Evolutionary conservation across 192 early-diverging fungal species (phyloP), one percentile per base, ranked within the genome.

Genomic region (Chytriomyces sp.): DNA sequence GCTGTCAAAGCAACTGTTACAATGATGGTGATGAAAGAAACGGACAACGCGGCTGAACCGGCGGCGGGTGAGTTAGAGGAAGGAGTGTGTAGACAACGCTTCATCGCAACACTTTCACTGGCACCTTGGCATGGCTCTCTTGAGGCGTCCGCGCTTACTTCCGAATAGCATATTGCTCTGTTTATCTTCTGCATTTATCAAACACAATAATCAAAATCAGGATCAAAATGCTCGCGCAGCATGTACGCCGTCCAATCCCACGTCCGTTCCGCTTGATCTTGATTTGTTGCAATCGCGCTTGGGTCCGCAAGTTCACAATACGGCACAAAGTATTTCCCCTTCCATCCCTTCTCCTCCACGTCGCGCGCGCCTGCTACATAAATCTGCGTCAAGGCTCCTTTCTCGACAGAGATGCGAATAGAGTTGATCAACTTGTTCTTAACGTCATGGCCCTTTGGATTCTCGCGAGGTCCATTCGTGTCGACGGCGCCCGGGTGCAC

Each of bases 401-500:
- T 52, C 14, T 78, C 75, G 10, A 74, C 31, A 31, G 40, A 30
- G 26, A 75, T 80, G 68, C 66, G 37, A 63, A 78, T 37, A 75
- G 55, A 2, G 33, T 28, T n/a, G n/a, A 60, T 5, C 19, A 41
- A 5, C 12, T 28, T 59, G 36, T 14, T 5, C 40, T 28, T 56
- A 5, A 31, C 28, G 12, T 25, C 31, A n/a, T 39, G 37, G 7
- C 32, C 34, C 22, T 10, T 36, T 14, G 22, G 25, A 58, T 58
- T 69, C 5, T 30, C 25, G 31, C 32, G 8, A 19, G 31, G 12
- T 14, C 80, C 26, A 14, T 84, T 72, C 0, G 81, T 82, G 4
- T 63, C 54, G 17, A 63, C 26, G 49, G 40, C 39, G 68, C 86
- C 86, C 36, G 87, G 87, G 65, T 88, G 79, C 3, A 85, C 38